Evolutionary conservation across 371 early-diverging fungal species (phyloP), one percentile per base, ranked within the genome.

Genomic region (Pancytospora epiphaga): DNA sequence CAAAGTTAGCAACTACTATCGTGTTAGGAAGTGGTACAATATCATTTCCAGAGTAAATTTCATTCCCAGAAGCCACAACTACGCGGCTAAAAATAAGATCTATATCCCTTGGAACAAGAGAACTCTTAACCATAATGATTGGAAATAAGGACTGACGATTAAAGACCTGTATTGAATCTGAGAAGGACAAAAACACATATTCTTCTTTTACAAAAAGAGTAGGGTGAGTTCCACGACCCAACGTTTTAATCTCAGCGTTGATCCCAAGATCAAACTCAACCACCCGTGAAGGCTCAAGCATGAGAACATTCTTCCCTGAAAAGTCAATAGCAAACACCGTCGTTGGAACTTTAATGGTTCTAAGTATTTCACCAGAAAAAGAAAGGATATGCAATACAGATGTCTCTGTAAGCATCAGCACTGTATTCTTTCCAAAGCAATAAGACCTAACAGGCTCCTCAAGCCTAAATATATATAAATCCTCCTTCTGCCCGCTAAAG

Each of bases 111-210:
- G 22, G 4, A 6, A 6, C 9, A 18, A 60, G 60, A 37, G 60
- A n/a, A 22, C 36, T 12, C 38, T 60, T 60, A 9, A 60, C 22
- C 4, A 6, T 43, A 19, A 37, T 12, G 9, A 60, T 29, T 37
- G 37, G 34, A 43, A 6, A 9, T 12, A 9, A 6, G 6, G 22
- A 18, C 25, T 43, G 6, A 6, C 36, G 6, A 30, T 43, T 29
- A 9, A 60, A 33, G 37, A 22, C 60, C 36, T 60, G 60, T 18
- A 60, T 43, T 12, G 60, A 27, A 43, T 60, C 60, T 6, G 6
- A 9, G 60, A 60, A 37, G 29, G 29, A 6, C 12, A 60, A 6
- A 12, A 60, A 34, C 29, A 30, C 37, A 29, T n/a, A 9, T 6
- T 27, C 29, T 4, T 29, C 60, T 30, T 60, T 60, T 4, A 60